phyloP scores from a whole-genome alignment of 2,329 filamentous ascomycete species.

The Aspergillus eucalypticola region DNA sequence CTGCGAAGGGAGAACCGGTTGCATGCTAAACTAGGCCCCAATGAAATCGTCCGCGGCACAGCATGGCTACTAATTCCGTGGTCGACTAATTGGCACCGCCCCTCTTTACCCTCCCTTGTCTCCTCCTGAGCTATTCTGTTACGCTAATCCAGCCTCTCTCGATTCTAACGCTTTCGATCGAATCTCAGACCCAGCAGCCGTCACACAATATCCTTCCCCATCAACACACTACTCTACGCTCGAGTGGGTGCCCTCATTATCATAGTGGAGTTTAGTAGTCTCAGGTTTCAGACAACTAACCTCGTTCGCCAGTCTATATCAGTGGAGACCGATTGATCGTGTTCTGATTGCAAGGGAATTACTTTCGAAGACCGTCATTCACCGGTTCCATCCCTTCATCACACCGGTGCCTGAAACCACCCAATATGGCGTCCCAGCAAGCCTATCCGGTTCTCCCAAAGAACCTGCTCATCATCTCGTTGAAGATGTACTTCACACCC shows the following conservation, averaged over 20 bases:
- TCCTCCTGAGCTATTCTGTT: not conserved
- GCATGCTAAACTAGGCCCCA: conserved; percentile 2
- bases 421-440: conserved; percentile 9
- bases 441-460: conserved; percentile 37
- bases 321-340: not conserved
- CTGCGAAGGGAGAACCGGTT: not conserved
- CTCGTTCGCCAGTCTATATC: too few relatives aligned
- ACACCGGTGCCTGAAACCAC: not conserved
- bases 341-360: not conserved
- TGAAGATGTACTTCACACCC: conserved; percentile 43
- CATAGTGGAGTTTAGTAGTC: not conserved
- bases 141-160: not conserved
- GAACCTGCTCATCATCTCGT: conserved; percentile 41
- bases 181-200: too few relatives aligned
- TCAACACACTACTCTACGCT: not conserved
- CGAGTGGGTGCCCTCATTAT: not conserved
- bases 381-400: not conserved
- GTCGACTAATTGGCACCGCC: not conserved
- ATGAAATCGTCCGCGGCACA: conserved; percentile 7
- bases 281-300: not conserved
- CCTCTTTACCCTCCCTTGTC: not conserved
- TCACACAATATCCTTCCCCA: too few relatives aligned
- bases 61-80: not conserved
- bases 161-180: not conserved
- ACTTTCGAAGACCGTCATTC: not conserved